Percentiles rank a stretch among this genome's conserved stretches.
These are phyloP conservation scores for Leccinum truebloodii DNA, from an alignment of 768 basidiomycete genomes.

Conservation along the genomic window DNA sequence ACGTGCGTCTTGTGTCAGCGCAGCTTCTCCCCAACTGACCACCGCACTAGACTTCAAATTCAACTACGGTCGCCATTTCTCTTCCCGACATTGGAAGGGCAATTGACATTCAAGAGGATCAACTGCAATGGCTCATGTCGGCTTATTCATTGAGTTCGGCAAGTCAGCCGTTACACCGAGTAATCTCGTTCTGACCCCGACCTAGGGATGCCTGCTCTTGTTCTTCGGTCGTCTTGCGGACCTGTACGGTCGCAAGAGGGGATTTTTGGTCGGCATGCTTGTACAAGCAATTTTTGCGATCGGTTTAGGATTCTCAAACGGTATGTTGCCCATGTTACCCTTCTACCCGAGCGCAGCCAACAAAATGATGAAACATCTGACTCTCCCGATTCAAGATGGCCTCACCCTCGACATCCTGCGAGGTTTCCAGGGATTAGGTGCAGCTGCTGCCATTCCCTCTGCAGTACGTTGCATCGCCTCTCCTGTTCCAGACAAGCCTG, in stretches of 20 bases:
- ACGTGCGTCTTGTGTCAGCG: constrained; percentile 25
- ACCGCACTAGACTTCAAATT: constrained; percentile 30
- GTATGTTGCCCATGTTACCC: constrained; percentile 29
- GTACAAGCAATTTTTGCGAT: constrained; percentile 59
- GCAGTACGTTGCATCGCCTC: constrained; percentile 44
- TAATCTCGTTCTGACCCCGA: constrained; percentile 6
- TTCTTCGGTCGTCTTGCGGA: constrained; percentile 81
- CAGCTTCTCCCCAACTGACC: constrained; percentile 5
- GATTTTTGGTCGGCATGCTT: constrained; percentile 61
- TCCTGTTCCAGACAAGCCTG: not conserved
- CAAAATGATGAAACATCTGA: no score
- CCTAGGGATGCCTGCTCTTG: constrained; percentile 74
- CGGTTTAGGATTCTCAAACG: constrained; percentile 62
- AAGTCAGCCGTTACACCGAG: constrained; percentile 19
- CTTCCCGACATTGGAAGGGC: constrained; percentile 53
- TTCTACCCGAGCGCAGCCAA: no score
- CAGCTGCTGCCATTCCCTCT: constrained; percentile 74
- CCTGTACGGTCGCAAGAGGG: constrained; percentile 70
- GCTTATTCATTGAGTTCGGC: constrained; percentile 71
- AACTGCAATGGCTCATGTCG: constrained; percentile 67
- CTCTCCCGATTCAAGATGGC: constrained; percentile 41
- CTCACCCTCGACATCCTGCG: constrained; percentile 69
- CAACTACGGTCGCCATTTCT: constrained; percentile 50
- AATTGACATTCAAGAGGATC: constrained; percentile 48
- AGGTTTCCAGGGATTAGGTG: constrained; percentile 79